These are phyloP conservation scores for Apophysomyces trapeziformis DNA, from an alignment of 371 early-diverging fungal genomes.

Conservation along the genomic window DNA sequence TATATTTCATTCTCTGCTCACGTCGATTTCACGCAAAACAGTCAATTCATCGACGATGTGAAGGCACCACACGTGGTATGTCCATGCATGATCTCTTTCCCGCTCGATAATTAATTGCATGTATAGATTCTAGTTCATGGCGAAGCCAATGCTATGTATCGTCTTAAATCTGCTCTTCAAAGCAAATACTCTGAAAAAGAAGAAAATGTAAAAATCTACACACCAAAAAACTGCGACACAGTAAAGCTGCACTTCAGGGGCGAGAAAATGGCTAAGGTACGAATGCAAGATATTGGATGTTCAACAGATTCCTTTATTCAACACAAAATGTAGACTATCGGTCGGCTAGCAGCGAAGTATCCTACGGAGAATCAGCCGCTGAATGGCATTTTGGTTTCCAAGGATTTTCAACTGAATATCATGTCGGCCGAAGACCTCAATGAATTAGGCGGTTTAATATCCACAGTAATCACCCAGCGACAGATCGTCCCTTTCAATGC, in stretches of 20 bases:
- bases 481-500: slow-evolving; percentile 80
- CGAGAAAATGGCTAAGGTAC: slow-evolving; percentile 91
- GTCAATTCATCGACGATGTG: slow-evolving; percentile 97
- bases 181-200: slow-evolving; percentile 85
- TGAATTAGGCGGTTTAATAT: slow-evolving; percentile 80
- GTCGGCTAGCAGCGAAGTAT: slow-evolving; percentile 74
- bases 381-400: slow-evolving; percentile 85
- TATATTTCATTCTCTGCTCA: slow-evolving; percentile 99
- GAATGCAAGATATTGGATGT: not conserved
- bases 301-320: not conserved
- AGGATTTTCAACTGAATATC: slow-evolving; percentile 89
- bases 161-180: slow-evolving; percentile 90
- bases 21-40: slow-evolving; percentile 99
- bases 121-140: slow-evolving; percentile 96
- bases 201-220: slow-evolving; percentile 84
- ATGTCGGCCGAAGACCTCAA: slow-evolving; percentile 79
- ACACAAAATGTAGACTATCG: slow-evolving; percentile 68
- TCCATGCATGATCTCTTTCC: not conserved
- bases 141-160: slow-evolving; percentile 98
- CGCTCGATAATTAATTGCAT: not conserved
- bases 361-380: slow-evolving; percentile 71
- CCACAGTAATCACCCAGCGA: slow-evolving; percentile 80
- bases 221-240: slow-evolving; percentile 95
- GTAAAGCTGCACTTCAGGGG: slow-evolving; percentile 94
- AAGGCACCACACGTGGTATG: slow-evolving; percentile 92